A percentile compares a stretch with the other conserved stretches of the same genome.
Evolutionary conservation across 345 rosid species (phyloP).

Genomic region (Populus euphratica): DNA sequence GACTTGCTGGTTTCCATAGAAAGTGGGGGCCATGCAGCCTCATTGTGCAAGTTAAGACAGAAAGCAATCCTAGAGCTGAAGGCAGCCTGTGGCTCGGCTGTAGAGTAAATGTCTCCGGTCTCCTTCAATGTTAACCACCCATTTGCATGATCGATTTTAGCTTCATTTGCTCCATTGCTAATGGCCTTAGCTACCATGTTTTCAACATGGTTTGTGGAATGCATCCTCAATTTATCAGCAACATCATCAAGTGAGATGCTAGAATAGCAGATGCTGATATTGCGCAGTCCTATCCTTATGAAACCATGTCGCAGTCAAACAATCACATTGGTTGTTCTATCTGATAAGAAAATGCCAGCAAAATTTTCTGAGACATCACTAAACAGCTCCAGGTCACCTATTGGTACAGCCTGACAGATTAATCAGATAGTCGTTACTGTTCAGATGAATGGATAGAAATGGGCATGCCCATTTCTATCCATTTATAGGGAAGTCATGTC

Average conservation of each 20-base stretch:
- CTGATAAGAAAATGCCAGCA: slow-evolving; percentile 47
- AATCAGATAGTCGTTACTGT: neutral
- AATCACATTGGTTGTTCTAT: slow-evolving; percentile 62
- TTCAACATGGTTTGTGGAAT: slow-evolving; percentile 60
- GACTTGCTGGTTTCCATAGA: neutral
- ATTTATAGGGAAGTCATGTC: neutral
- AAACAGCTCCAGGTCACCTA: slow-evolving; percentile 88
- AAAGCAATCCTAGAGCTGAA: slow-evolving; percentile 85
- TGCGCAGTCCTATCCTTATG: slow-evolving; percentile 68
- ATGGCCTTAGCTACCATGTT: slow-evolving; percentile 80
- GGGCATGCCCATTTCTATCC: neutral
- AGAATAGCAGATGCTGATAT: slow-evolving; percentile 72
- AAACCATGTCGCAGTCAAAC: slow-evolving; percentile 74
- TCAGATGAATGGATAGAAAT: neutral
- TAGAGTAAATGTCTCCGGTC: slow-evolving; percentile 78
- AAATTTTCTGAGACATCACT: slow-evolving; percentile 64
- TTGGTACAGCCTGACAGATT: slow-evolving; percentile 60
- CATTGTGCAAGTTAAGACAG: slow-evolving; percentile 87
- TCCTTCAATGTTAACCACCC: slow-evolving; percentile 77
- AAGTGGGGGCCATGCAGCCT: slow-evolving; percentile 53
- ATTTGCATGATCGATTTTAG: slow-evolving; percentile 62
- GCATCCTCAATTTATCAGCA: slow-evolving; percentile 52
- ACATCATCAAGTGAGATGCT: slow-evolving; percentile 60
- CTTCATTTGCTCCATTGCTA: slow-evolving; percentile 78
- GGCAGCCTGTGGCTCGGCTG: slow-evolving; percentile 76